Evolutionary conservation across 139 green algal genomes (phyloP), one percentile per base, ranked within the genome.

Genomic region (Chlorella sorokiniana): DNA sequence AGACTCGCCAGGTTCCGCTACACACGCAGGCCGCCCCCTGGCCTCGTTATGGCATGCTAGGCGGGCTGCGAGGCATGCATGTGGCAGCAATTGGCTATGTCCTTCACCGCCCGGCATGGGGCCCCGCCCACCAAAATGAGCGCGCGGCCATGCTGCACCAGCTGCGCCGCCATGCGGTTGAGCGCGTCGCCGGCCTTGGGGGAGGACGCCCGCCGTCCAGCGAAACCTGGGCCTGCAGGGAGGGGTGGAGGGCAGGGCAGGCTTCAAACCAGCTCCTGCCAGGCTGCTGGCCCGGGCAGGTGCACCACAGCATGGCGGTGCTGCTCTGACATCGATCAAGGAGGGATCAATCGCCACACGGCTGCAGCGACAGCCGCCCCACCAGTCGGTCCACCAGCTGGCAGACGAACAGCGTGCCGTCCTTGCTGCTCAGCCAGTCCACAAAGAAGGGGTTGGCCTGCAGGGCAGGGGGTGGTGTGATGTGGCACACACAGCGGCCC

Each of bases 361-460:
- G n/a, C n/a, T n/a, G n/a, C n/a, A n/a, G n/a, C n/a, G n/a, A n/a
- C n/a, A n/a, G n/a, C n/a, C n/a, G n/a, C n/a, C n/a, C n/a, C 59
- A 81, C 75, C 56, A 81, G 59, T 3, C 59, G 40, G 29, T 81
- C 56, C 4, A 72, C n/a, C n/a, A 81, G 59, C 10, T 35, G 7
- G 59, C n/a, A 33, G 0, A 42, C 40, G 22, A 81, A 70, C 18
- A 81, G 73, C 9, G 54, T 27, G 41, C 56, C 75, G 31, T 56
- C 59, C 40, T 71, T 81, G 56, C 6, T 35, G 27, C 20, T 27
- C 40, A 61, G 27, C 59, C 51, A 67, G 20, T 79, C 72, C 33
- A 68, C 22, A 51, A 67, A 37, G 51, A 35, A 35, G 3, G 72
- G 51, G 1, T 22, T 41, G 35, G 51, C 72, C 51, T 67, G 51